A percentile compares a stretch with the other conserved stretches of the same genome.
Conservation (phyloP, 306 rosid species). For the Trichosanthes truncata region DNA sequence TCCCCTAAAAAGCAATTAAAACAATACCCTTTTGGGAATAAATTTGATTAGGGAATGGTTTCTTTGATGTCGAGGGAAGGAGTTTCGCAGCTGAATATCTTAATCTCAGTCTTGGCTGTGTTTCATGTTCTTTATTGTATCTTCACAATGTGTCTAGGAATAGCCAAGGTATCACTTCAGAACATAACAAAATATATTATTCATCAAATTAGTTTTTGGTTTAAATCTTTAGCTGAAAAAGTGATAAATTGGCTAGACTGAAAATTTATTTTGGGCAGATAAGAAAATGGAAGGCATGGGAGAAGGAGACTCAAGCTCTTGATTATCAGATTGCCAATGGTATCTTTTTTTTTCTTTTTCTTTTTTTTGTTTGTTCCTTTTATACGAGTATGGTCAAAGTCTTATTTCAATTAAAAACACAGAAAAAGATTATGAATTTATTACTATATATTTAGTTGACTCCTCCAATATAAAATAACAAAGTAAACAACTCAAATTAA, state of each 20-base stretch:
- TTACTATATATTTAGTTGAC: neutral
- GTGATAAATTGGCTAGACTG: neutral
- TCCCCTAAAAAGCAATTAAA: neutral
- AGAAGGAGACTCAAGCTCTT: conserved; percentile 50
- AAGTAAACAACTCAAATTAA: neutral
- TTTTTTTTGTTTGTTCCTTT: too few species aligned
- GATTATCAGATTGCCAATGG: conserved; percentile 57
- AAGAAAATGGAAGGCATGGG: conserved; percentile 64
- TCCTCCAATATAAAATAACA: neutral
- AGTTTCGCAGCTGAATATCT: conserved; percentile 38
- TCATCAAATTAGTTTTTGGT: neutral
- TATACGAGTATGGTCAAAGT: neutral
- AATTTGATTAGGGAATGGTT: conserved; percentile 39
- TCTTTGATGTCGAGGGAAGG: conserved; percentile 45
- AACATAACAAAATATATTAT: neutral
- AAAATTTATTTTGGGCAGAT: conserved; percentile 27
- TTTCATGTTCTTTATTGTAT: conserved; percentile 55
- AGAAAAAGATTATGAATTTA: neutral
- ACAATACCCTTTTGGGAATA: neutral
- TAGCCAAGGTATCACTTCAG: conserved; percentile 39
- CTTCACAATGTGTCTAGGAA: conserved; percentile 54
- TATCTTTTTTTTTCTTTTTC: neutral
- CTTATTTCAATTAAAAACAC: neutral
- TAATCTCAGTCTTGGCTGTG: conserved; percentile 50
- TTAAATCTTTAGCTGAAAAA: neutral